Conservation (phyloP, 208 protist species). For the Herpetomonas samuelpessoai region DNA sequence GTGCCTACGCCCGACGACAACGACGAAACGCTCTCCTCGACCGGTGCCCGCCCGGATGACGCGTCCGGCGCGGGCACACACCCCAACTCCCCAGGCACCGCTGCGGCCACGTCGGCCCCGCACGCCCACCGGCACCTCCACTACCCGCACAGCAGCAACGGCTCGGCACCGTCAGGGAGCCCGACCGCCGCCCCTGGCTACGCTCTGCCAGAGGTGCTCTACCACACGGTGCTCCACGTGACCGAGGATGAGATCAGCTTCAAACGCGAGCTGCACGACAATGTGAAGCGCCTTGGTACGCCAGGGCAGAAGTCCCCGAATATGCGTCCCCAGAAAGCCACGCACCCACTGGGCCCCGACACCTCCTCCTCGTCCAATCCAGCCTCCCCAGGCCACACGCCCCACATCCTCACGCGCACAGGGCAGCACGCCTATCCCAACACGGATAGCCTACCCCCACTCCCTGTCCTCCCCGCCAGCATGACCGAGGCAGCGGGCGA, state of each 20-base stretch:
- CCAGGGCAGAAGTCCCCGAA: slow-evolving; percentile 5
- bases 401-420: background rate
- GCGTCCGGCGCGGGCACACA: too few species aligned
- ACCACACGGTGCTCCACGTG: slow-evolving; percentile 19
- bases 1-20: background rate
- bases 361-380: background rate
- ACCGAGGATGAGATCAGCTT: slow-evolving; percentile 54
- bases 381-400: background rate
- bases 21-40: slow-evolving; percentile 2
- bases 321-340: slow-evolving; percentile 6
- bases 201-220: slow-evolving; percentile 8
- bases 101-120: background rate
- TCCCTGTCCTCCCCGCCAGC: background rate
- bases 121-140: too few species aligned
- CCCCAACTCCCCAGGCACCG: background rate
- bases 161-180: background rate
- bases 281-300: slow-evolving; percentile 32
- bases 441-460: background rate
- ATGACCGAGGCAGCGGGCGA: background rate
- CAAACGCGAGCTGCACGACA: slow-evolving; percentile 73
- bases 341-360: slow-evolving; percentile 1
- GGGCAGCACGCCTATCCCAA: background rate
- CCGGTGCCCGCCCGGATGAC: background rate
- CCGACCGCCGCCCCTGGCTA: background rate
- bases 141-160: background rate